Evolutionary conservation across 2,329 filamentous ascomycete species (phyloP).

Genomic region (Orbilia oligospora): DNA sequence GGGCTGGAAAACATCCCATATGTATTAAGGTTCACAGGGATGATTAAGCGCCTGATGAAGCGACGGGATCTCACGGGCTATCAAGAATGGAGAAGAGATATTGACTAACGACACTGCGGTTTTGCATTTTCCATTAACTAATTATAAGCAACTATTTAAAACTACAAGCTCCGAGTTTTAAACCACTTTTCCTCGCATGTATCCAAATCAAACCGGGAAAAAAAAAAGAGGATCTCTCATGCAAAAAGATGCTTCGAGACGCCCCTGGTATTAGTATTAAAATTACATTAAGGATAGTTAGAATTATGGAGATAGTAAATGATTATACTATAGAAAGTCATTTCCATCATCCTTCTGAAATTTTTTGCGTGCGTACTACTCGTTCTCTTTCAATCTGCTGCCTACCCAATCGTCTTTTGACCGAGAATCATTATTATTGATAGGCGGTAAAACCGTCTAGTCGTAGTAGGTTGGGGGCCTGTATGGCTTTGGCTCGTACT

Average conservation of each 20-base stretch:
- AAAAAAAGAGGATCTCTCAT: not conserved
- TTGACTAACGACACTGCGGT: slow-evolving; percentile 13
- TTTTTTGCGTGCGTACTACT: not conserved
- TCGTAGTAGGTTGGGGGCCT: slow-evolving; percentile 19
- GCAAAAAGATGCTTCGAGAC: not conserved
- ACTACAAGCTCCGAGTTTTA: slow-evolving; percentile 29
- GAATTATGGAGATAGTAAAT: not conserved
- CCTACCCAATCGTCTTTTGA: not conserved
- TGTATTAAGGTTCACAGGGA: too few relatives aligned
- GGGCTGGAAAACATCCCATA: too few relatives aligned
- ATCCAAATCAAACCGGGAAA: slow-evolving; percentile 10
- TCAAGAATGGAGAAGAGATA: not conserved
- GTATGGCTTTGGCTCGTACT: slow-evolving; percentile 16
- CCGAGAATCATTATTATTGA: not conserved
- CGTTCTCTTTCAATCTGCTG: slow-evolving; percentile 12
- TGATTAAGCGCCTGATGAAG: too few relatives aligned
- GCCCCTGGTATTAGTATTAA: slow-evolving; percentile 1
- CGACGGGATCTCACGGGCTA: not conserved
- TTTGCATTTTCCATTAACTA: slow-evolving; percentile 7
- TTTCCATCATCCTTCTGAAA: not conserved
- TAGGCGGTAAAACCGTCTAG: slow-evolving; percentile 3
- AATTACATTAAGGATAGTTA: slow-evolving; percentile 28
- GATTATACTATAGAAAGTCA: not conserved
- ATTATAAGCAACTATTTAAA: slow-evolving; percentile 8
- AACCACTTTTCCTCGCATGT: slow-evolving; percentile 4